phyloP scores from a whole-genome alignment of 2,329 filamentous ascomycete genomes.

The Rhytidhysteron rufulum region DNA sequence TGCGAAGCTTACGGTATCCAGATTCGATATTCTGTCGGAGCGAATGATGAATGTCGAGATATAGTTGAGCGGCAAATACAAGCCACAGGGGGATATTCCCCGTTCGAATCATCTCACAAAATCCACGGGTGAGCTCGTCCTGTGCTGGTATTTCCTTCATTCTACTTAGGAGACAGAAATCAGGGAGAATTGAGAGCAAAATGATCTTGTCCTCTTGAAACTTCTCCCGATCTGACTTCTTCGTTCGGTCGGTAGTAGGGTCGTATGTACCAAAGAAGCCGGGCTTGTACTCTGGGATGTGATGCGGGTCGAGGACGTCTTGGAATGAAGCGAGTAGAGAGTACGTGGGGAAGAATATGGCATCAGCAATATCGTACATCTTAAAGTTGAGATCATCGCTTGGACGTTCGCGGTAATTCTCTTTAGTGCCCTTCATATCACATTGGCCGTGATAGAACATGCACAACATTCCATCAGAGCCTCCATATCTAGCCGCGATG shows the following conservation, averaged over 20 bases:
- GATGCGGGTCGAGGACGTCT: constrained; percentile 14
- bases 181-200: constrained; percentile 23
- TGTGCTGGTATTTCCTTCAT: constrained; percentile 16
- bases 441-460: constrained; percentile 8
- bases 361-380: constrained; percentile 11
- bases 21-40: constrained; percentile 17
- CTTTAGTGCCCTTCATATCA: neutral
- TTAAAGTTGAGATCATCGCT: constrained; percentile 13
- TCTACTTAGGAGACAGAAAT: constrained; percentile 21
- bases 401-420: constrained; percentile 1
- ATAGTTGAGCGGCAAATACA: constrained; percentile 29
- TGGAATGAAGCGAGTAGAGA: constrained; percentile 16
- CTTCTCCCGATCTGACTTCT: constrained; percentile 24
- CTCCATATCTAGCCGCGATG: constrained; percentile 8
- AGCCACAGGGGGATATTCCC: constrained; percentile 22
- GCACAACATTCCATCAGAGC: constrained; percentile 7
- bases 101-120: constrained; percentile 22
- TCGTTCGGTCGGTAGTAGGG: constrained; percentile 21
- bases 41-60: constrained; percentile 34
- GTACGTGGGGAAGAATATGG: constrained; percentile 1
- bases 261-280: constrained; percentile 28
- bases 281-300: constrained; percentile 21
- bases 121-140: constrained; percentile 28
- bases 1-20: constrained; percentile 7
- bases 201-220: constrained; percentile 35